Evolutionary conservation across 2,329 filamentous ascomycete species (phyloP).

Genomic region (Calonectria pseudoreteaudii): DNA sequence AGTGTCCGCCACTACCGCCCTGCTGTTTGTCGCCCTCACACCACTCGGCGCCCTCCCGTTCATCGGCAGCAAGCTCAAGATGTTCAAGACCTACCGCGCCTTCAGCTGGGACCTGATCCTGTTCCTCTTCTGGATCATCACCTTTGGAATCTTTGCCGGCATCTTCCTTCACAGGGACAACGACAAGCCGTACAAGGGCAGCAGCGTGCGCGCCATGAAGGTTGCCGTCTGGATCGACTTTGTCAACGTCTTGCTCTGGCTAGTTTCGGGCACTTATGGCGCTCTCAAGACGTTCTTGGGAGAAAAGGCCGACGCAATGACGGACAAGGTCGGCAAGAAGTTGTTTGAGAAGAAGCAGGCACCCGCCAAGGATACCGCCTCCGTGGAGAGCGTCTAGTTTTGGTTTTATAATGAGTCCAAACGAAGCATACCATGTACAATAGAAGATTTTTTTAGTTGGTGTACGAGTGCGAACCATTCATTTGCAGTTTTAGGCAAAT

Average conservation of each 20-base stretch:
- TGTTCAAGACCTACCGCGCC: conserved; percentile 55
- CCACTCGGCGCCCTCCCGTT: conserved; percentile 50
- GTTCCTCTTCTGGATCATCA: conserved; percentile 68
- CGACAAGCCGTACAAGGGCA: conserved; percentile 61
- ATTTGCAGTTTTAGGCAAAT: background rate
- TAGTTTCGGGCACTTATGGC: conserved; percentile 59
- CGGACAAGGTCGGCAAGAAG: conserved; percentile 53
- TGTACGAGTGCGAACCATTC: background rate
- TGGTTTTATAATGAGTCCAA: background rate
- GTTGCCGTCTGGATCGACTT: conserved; percentile 79
- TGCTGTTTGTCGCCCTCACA: conserved; percentile 55
- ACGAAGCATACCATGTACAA: background rate
- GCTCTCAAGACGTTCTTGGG: conserved; percentile 54
- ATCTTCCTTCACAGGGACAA: conserved; percentile 74
- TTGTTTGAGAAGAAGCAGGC: conserved; percentile 50
- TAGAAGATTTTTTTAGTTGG: background rate
- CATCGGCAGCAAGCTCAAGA: conserved; percentile 47
- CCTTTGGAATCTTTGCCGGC: conserved; percentile 79
- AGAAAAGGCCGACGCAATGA: conserved; percentile 53
- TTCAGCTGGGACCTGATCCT: conserved; percentile 59
- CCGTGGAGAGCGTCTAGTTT: conserved; percentile 46
- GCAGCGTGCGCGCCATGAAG: conserved; percentile 68
- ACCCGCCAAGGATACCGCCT: conserved; percentile 38
- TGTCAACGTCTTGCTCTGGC: conserved; percentile 75
- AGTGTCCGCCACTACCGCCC: conserved; percentile 63